phyloP scores from a whole-genome alignment of 495 filamentous ascomycete genomes.

The Peziza echinospora region DNA sequence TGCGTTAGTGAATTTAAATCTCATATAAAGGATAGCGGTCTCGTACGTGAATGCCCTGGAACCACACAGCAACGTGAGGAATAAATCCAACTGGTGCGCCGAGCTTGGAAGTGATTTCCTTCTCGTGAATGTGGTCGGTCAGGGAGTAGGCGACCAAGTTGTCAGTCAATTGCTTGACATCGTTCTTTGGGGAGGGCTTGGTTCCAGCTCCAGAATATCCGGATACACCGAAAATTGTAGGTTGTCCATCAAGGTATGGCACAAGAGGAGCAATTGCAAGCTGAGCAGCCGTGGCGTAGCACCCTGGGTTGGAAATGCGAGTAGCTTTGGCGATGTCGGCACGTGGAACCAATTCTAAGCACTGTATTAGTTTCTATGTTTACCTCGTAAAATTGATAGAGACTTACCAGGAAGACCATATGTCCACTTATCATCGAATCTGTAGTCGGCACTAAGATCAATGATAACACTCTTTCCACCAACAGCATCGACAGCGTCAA shows the following conservation, averaged over 20 bases:
- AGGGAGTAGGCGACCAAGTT: conserved; percentile 86
- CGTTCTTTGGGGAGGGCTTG: conserved; percentile 89
- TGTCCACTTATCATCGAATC: conserved; percentile 77
- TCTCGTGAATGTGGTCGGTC: conserved; percentile 92
- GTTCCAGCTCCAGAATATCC: conserved; percentile 94
- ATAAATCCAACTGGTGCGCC: conserved; percentile 65
- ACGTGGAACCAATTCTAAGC: conserved; percentile 48
- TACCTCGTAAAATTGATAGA: neutral
- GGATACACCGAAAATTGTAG: conserved; percentile 78
- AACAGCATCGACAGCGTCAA: conserved; percentile 62
- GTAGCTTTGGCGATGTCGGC: conserved; percentile 59
- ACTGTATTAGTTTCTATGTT: neutral
- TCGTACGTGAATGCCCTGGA: conserved; percentile 60
- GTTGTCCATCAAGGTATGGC: conserved; percentile 53
- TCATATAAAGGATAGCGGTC: neutral
- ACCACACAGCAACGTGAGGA: conserved; percentile 91
- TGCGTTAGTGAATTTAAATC: conserved; percentile 9
- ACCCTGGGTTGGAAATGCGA: conserved; percentile 83
- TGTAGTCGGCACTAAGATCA: conserved; percentile 87
- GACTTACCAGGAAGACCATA: conserved; percentile 58
- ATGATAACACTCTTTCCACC: conserved; percentile 57
- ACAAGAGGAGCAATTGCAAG: conserved; percentile 72
- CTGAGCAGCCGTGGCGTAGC: conserved; percentile 93
- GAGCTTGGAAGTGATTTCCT: conserved; percentile 64
- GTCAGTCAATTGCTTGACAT: conserved; percentile 64